A percentile compares a stretch with the other conserved stretches of the same genome.
Evolutionary conservation across 257 asterid species (phyloP).

Genomic region (Scutellaria baicalensis): DNA sequence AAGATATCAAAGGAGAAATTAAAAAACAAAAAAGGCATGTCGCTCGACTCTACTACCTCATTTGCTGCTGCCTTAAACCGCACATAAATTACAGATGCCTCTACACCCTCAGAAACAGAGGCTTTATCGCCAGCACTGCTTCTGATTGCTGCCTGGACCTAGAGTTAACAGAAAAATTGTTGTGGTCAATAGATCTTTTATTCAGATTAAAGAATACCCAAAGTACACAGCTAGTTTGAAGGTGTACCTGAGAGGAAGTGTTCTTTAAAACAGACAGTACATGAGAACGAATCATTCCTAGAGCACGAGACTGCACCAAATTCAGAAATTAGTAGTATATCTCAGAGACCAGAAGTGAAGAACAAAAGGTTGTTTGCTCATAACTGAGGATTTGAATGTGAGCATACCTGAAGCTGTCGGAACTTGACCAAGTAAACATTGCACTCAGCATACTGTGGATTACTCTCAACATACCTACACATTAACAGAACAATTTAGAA

Average conservation of each 20-base stretch:
- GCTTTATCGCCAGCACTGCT: conserved; percentile 68
- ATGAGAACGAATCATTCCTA: conserved; percentile 90
- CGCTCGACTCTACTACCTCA: conserved; percentile 46
- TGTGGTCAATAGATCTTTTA: conserved; percentile 8
- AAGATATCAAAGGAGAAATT: background rate
- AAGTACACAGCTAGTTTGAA: conserved; percentile 12
- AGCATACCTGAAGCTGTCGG: conserved; percentile 93
- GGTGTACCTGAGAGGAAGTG: conserved; percentile 85
- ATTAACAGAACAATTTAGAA: conserved; percentile 9
- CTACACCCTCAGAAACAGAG: conserved; percentile 86
- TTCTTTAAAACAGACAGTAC: conserved; percentile 78
- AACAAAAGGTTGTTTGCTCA: conserved; percentile 1
- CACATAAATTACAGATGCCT: conserved; percentile 87
- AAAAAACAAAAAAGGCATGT: conserved; percentile 3
- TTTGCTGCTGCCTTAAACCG: conserved; percentile 98
- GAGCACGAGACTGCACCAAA: conserved; percentile 83
- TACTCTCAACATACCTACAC: conserved; percentile 87
- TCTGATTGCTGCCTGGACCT: conserved; percentile 84
- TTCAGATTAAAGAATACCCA: conserved; percentile 11
- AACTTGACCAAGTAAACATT: conserved; percentile 93
- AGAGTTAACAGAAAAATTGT: conserved; percentile 10
- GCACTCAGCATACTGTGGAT: conserved; percentile 99
- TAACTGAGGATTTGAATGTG: conserved; percentile 7
- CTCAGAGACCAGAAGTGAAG: conserved; percentile 6
- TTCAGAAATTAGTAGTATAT: conserved; percentile 11